Conservation (phyloP, 352 stramenopile species). For the Detonula confervacea region DNA sequence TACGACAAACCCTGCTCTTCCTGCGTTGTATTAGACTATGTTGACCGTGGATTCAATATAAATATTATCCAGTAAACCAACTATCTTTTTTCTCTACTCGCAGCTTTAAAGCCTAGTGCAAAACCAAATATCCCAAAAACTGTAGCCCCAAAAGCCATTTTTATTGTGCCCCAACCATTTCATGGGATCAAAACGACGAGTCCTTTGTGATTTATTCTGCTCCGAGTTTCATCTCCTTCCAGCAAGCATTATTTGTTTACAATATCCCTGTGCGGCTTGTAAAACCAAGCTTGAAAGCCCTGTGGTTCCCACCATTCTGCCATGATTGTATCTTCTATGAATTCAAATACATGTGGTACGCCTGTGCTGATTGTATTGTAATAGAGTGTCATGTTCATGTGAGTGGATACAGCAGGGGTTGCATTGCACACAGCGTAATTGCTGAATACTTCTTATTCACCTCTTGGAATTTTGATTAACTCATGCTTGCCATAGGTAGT, state of each 20-base stretch:
- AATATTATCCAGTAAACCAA: background rate
- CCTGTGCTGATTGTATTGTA: too few relatives aligned
- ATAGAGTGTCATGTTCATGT: too few relatives aligned
- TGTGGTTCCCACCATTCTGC: slow-evolving; percentile 61
- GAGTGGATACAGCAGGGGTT: too few relatives aligned
- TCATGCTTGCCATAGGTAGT: slow-evolving; percentile 30
- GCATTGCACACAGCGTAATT: too few relatives aligned
- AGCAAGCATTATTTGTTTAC: slow-evolving; percentile 39
- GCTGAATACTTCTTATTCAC: too few relatives aligned
- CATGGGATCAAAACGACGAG: slow-evolving; percentile 32
- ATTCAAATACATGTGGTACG: slow-evolving; percentile 67
- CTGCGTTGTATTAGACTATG: too few relatives aligned
- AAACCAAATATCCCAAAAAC: slow-evolving; percentile 17
- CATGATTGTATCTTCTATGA: slow-evolving; percentile 67
- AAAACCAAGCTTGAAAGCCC: slow-evolving; percentile 60
- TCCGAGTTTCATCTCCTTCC: background rate
- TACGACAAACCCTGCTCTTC: too few relatives aligned
- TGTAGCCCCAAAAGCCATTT: background rate
- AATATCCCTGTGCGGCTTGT: slow-evolving; percentile 64
- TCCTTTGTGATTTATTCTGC: slow-evolving; percentile 3
- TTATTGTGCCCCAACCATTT: background rate
- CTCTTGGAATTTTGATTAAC: slow-evolving; percentile 45
- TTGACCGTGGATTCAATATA: too few relatives aligned
- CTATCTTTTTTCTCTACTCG: background rate
- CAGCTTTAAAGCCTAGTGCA: slow-evolving; percentile 13